These are phyloP conservation scores for Fusarium agapanthi DNA, from an alignment of 2,329 filamentous ascomycete genomes.

Conservation along the genomic window DNA sequence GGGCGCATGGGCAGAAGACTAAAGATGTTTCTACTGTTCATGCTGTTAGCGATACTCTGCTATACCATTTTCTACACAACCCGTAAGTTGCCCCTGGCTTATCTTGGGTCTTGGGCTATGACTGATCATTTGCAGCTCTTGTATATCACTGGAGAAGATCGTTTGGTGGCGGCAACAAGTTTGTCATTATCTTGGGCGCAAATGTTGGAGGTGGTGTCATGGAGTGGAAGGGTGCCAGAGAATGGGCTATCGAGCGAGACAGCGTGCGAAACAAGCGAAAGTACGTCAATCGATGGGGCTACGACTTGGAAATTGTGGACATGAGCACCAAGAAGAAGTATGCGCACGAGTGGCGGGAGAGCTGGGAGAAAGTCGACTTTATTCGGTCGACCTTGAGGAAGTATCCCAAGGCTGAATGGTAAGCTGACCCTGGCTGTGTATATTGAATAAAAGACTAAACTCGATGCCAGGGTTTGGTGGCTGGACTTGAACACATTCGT, in stretches of 20 bases:
- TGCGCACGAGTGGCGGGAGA: constrained; percentile 98
- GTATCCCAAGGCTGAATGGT: constrained; percentile 97
- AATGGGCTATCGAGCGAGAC: constrained; percentile 98
- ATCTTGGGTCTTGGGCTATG: not conserved
- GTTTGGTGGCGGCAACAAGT: constrained; percentile 85
- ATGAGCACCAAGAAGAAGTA: constrained; percentile 99
- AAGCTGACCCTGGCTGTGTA: constrained; percentile 47
- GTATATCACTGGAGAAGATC: constrained; percentile 75
- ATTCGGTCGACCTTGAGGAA: constrained; percentile 89
- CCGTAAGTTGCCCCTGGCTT: constrained; percentile 65
- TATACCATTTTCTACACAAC: constrained; percentile 75
- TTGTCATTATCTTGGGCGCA: constrained; percentile 90
- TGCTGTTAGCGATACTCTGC: constrained; percentile 72
- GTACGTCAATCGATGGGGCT: constrained; percentile 89
- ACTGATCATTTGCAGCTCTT: constrained; percentile 41
- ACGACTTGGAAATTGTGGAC: constrained; percentile 94
- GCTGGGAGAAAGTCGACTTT: constrained; percentile 98
- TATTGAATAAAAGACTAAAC: constrained; percentile 11
- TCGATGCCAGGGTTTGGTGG: constrained; percentile 96
- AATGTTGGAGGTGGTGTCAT: constrained; percentile 97
- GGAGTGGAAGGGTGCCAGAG: constrained; percentile 97
- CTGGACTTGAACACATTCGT: constrained; percentile 96
- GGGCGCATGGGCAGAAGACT: constrained; percentile 69
- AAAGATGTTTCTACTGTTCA: constrained; percentile 69
- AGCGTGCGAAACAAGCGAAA: constrained; percentile 94